Evolutionary conservation across 2,329 filamentous ascomycete genomes (phyloP), one percentile per base, ranked within the genome.

Genomic region (Diaporthe ampelina): DNA sequence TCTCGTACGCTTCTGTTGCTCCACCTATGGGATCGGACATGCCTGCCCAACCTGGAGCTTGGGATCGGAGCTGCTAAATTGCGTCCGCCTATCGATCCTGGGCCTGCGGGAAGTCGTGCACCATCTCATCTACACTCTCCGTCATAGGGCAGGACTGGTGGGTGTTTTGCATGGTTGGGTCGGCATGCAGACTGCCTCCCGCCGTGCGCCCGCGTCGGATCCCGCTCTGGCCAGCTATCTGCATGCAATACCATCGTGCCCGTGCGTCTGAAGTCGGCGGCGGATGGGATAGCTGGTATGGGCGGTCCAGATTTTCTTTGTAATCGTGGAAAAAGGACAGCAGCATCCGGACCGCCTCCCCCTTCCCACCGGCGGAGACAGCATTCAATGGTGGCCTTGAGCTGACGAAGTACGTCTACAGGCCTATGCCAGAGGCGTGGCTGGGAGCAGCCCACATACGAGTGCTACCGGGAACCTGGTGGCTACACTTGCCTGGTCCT

Each of bases 371-470:
- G 77, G 77, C 69, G 73, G 72, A n/a, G 45, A 32, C 75, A 29
- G 54, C 48, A 29, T 26, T 48, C 40, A 59, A 40, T 65, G 40
- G 58, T 35, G 67, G 37, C 35, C 29, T 52, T 52, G 29, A 68
- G 73, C 75, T 76, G 57, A 76, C 73, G 59, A 68, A 69, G 21
- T 45, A 43, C 37, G n/a, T 75, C 70, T 74, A 80, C 83, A 98
- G 96, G 95, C 86, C 93, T 98, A 81, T 98, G 96, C 89, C 93
- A 94, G 83, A 95, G 96, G 80, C 95, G 96, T 84, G 94, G 95
- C 85, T 98, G 96, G 96, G 92, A 91, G 79, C 94, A 97, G 83
- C 96, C 96, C 80, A 89, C 91, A 82, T 98, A 97, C 88, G 93
- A 97, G 85, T 93, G 92, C 80, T 95, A 93, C 88, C 90, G 89